Evolutionary conservation across 2,329 filamentous ascomycete genomes (phyloP).

Genomic region (Botrytis sinoallii): DNA sequence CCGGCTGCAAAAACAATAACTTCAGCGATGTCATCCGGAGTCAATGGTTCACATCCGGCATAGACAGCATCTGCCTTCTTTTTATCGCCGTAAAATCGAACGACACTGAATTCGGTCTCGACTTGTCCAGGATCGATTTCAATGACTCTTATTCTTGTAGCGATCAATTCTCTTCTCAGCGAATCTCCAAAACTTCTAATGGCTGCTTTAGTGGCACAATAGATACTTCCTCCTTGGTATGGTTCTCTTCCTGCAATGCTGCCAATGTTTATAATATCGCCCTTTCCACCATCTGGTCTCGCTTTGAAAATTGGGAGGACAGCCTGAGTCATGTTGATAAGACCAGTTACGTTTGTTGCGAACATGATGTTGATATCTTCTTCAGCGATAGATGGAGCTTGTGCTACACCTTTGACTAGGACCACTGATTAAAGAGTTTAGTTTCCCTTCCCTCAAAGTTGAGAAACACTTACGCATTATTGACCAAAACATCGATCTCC

Average conservation of each 20-base stretch:
- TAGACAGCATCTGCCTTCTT: slow-evolving; percentile 87
- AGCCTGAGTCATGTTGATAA: slow-evolving; percentile 96
- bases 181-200: slow-evolving; percentile 81
- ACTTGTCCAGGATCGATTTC: slow-evolving; percentile 91
- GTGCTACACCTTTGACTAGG: slow-evolving; percentile 84
- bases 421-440: slow-evolving; percentile 52
- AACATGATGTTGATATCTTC: slow-evolving; percentile 88
- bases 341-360: slow-evolving; percentile 85
- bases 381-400: slow-evolving; percentile 76
- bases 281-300: slow-evolving; percentile 64
- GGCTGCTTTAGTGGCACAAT: slow-evolving; percentile 90
- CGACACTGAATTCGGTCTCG: slow-evolving; percentile 88
- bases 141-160: slow-evolving; percentile 77
- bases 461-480: slow-evolving; percentile 74
- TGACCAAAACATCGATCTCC: slow-evolving; percentile 84
- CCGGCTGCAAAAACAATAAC: slow-evolving; percentile 82
- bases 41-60: slow-evolving; percentile 76
- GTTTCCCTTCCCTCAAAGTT: not conserved
- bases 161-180: slow-evolving; percentile 77
- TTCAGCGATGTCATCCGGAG: slow-evolving; percentile 87
- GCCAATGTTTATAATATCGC: slow-evolving; percentile 95
- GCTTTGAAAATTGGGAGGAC: slow-evolving; percentile 78
- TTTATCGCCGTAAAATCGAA: slow-evolving; percentile 86
- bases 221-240: slow-evolving; percentile 83
- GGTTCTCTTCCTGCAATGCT: slow-evolving; percentile 87